A percentile compares a stretch with the other conserved stretches of the same genome.
Evolutionary conservation across 2,329 filamentous ascomycete genomes (phyloP).

Genomic region (Emergomyces africanus): DNA sequence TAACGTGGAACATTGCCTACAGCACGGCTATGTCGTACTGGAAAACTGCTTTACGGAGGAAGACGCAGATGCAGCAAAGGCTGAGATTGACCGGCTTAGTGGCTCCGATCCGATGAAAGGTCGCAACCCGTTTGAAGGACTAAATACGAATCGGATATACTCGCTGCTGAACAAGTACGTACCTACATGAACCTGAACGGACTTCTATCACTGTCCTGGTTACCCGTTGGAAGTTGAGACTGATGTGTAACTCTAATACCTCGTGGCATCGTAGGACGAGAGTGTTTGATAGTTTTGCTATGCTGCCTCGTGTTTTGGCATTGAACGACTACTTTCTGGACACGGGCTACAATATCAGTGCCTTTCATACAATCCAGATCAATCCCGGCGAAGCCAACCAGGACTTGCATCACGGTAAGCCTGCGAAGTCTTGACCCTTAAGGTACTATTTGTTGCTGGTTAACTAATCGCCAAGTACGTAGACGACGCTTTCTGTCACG

Average conservation of each 20-base stretch:
- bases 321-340: constrained; percentile 32
- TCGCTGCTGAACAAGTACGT: constrained; percentile 25
- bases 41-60: constrained; percentile 19
- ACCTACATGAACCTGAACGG: background rate
- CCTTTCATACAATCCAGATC: constrained; percentile 28
- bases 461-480: background rate
- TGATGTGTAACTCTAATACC: background rate
- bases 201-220: background rate
- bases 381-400: constrained; percentile 28
- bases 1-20: constrained; percentile 19
- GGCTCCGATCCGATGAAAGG: constrained; percentile 16
- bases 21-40: constrained; percentile 27
- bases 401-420: constrained; percentile 22
- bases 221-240: background rate
- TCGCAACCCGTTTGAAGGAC: constrained; percentile 27
- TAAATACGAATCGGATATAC: constrained; percentile 27
- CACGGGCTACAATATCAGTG: constrained; percentile 23
- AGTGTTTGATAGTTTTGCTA: constrained; percentile 26
- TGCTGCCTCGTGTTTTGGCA: constrained; percentile 23
- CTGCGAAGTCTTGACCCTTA: background rate
- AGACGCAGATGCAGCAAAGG: constrained; percentile 19
- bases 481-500: constrained; percentile 20
- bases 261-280: constrained; percentile 13
- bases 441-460: background rate
- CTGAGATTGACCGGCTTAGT: constrained; percentile 22